Evolutionary conservation across 2,329 filamentous ascomycete genomes (phyloP).

Genomic region (Aspergillus ibericus): DNA sequence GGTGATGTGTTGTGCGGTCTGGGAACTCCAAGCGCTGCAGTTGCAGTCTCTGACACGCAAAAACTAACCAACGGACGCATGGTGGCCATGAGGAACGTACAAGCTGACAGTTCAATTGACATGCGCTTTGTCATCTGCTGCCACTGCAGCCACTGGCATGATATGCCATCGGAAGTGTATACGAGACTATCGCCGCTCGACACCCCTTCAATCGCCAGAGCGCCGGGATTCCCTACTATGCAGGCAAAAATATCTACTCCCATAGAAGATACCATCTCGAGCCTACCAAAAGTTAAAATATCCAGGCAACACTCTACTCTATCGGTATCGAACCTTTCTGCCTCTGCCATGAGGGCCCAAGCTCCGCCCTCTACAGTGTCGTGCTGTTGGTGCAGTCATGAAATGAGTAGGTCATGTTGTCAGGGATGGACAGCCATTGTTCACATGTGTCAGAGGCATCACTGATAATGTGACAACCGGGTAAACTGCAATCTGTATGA

Average conservation of each 20-base stretch:
- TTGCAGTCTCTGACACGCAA: too few relatives aligned
- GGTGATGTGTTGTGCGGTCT: not conserved
- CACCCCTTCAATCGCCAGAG: slow-evolving; percentile 1
- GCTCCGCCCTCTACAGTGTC: slow-evolving; percentile 48
- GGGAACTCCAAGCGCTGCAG: not conserved
- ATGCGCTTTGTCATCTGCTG: slow-evolving; percentile 48
- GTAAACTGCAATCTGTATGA: not conserved
- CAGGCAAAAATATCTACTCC: not conserved
- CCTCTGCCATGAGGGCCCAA: not conserved
- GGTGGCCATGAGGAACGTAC: slow-evolving; percentile 14
- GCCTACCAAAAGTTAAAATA: not conserved
- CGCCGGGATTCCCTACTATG: not conserved
- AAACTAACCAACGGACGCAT: slow-evolving; percentile 12
- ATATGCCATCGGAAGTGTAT: slow-evolving; percentile 42
- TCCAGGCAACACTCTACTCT: not conserved
- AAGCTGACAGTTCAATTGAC: slow-evolving; percentile 27
- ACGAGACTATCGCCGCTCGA: slow-evolving; percentile 35
- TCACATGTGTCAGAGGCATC: slow-evolving; percentile 61
- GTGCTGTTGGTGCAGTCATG: slow-evolving; percentile 71
- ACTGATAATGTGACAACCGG: slow-evolving; percentile 23
- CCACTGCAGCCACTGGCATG: slow-evolving; percentile 46
- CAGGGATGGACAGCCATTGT: slow-evolving; percentile 67
- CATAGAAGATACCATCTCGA: not conserved
- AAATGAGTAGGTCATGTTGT: slow-evolving; percentile 69
- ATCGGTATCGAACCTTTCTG: not conserved